Percentiles rank a stretch among this genome's conserved stretches.
These are phyloP conservation scores for Lolium multiflorum DNA, from an alignment of 176 grass and related monocot species.

Conservation along the genomic window DNA sequence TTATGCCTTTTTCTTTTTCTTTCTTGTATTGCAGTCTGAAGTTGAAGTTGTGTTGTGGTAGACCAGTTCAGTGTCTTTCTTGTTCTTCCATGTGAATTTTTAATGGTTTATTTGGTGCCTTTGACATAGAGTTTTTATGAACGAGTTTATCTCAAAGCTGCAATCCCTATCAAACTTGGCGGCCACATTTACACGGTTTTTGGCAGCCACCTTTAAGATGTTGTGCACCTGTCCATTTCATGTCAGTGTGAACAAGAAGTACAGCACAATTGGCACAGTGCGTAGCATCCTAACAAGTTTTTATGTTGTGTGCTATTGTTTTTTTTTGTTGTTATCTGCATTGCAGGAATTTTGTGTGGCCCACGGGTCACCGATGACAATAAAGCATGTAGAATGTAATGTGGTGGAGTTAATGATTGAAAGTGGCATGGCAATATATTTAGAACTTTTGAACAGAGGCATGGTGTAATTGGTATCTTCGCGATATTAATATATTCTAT, in stretches of 20 bases:
- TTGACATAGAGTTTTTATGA: background rate
- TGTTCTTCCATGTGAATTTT: background rate
- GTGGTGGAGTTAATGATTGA: slow-evolving; percentile 32
- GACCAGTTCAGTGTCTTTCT: background rate
- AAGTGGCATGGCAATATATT: background rate
- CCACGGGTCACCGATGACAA: slow-evolving; percentile 30
- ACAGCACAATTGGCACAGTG: slow-evolving; percentile 13
- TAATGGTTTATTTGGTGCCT: slow-evolving; percentile 5
- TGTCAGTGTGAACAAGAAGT: slow-evolving; percentile 41
- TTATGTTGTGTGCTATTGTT: slow-evolving; percentile 2
- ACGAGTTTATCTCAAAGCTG: slow-evolving; percentile 13
- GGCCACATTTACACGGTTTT: slow-evolving; percentile 13
- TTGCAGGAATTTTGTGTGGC: slow-evolving; percentile 32
- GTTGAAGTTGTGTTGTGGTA: background rate
- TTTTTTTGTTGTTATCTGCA: slow-evolving; percentile 7
- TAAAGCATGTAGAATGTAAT: slow-evolving; percentile 22
- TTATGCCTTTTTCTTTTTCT: background rate
- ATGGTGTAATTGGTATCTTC: too few species aligned
- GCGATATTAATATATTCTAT: too few species aligned
- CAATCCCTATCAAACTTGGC: slow-evolving; percentile 54
- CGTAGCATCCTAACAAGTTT: slow-evolving; percentile 1
- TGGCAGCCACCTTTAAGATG: slow-evolving; percentile 28
- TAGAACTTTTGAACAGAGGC: background rate
- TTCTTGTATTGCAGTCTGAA: background rate
- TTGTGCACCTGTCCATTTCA: slow-evolving; percentile 32